Evolutionary conservation across 2,329 filamentous ascomycete genomes (phyloP), one percentile per base, ranked within the genome.

Genomic region (Phyllosticta paracitricarpa): DNA sequence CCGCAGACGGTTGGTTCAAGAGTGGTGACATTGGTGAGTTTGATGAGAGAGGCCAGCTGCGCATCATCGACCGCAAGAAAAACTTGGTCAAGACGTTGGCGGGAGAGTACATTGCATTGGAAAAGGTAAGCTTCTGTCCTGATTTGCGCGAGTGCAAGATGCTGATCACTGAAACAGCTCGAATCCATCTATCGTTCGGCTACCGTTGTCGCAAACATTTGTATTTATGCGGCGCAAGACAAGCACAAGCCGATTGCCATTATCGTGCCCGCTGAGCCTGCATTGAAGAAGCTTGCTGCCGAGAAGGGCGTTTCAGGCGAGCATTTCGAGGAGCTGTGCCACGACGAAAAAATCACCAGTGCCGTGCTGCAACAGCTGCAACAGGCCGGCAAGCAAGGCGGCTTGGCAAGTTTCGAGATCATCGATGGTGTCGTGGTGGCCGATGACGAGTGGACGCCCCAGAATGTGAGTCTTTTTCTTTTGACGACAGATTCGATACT

Each of bases 11-110:
- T 57, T 97, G 94, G 94, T 97, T 97, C 83, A 93, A 89, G 82
- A 96, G 91, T 17, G 93, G 93, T 64, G 93, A 97, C 70, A 94
- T 97, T 73, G 93, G 93, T 69, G 89, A 97, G 73, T 94, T 93
- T 69, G 87, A 93, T 74, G 72, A 78, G 54, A 81, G 87, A 64
- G 93, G 93, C 53, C 89, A 96, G 73, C 77, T 97, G 66, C 84
- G 82, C 68, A 87, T 97, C 72, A 92, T 97, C 71, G 93, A 97
- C 75, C 90, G 93, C 68, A 92, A 96, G 84, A 97, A 97, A 86
- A 97, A 97, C 77, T 80, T 97, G 61, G 89, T 97, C 75, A 97
- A 97, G 85, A 92, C 94, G 65, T 84, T 90, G 66, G 91, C 92
- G 63, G 93, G 93, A 67, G 93, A 97, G 80, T 97, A 97, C 76